Percentiles rank a stretch among this genome's conserved stretches.
Conservation (phyloP, 2,329 filamentous ascomycete species). For the Colletotrichum lupini region DNA sequence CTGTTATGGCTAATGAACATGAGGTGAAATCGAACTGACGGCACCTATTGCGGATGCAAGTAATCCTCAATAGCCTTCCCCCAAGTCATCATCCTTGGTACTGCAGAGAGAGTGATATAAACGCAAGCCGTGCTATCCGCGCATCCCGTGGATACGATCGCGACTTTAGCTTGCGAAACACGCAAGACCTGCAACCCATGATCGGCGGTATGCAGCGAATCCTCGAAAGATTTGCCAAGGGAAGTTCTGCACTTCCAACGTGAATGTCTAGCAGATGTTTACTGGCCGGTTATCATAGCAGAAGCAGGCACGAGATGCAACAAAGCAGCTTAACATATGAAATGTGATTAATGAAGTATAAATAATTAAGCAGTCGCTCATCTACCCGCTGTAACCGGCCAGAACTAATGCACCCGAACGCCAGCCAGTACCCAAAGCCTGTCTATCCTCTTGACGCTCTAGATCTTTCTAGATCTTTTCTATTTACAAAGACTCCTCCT, state of each 20-base stretch:
- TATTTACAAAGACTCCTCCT: constrained; percentile 46
- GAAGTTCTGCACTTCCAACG: not conserved
- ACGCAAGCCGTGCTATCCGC: not conserved
- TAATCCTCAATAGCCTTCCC: not conserved
- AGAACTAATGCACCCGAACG: constrained; percentile 7
- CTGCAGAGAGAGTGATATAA: not conserved
- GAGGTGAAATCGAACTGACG: not conserved
- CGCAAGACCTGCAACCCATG: not conserved
- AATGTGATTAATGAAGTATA: not conserved
- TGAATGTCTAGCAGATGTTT: not conserved
- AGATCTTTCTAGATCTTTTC: not conserved
- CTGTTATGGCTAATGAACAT: not conserved
- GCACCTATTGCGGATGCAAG: not conserved
- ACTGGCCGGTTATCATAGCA: rapidly evolving
- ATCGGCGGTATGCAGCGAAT: not conserved
- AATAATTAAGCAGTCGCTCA: not conserved
- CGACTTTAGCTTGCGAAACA: not conserved
- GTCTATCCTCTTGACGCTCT: not conserved
- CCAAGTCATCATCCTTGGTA: not conserved
- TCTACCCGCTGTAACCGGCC: constrained; percentile 2
- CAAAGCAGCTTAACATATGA: not conserved
- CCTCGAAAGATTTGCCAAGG: not conserved
- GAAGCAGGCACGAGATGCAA: not conserved
- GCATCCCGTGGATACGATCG: not conserved
- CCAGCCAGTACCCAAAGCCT: not conserved